Evolutionary conservation across 345 rosid species (phyloP).

Genomic region (Erodium maritimum): DNA sequence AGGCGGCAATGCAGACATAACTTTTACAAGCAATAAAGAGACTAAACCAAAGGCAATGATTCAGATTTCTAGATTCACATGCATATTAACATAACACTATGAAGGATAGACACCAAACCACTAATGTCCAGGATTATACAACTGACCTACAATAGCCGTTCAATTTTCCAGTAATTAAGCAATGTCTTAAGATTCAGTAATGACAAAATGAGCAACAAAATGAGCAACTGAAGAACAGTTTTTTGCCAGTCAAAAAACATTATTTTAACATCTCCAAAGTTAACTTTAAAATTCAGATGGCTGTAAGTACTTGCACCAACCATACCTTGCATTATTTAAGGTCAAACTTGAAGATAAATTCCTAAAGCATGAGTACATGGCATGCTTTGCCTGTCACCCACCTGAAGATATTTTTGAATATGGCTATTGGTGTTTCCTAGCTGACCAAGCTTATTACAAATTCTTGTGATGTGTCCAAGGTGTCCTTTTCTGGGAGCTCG

Average conservation of each 20-base stretch:
- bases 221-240: too few species aligned
- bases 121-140: neutral
- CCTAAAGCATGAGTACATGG: neutral
- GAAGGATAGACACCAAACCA: neutral
- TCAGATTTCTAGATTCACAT: too few species aligned
- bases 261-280: too few species aligned
- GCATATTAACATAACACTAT: neutral
- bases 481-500: slow-evolving; percentile 69
- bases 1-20: neutral
- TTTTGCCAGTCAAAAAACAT: too few species aligned
- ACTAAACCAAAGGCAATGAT: neutral
- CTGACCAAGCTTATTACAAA: slow-evolving; percentile 75
- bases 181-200: too few species aligned
- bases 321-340: too few species aligned
- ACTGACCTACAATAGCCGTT: too few species aligned
- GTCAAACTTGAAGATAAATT: too few species aligned
- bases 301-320: too few species aligned
- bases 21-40: neutral
- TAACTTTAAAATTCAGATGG: too few species aligned
- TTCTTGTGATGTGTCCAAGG: slow-evolving; percentile 79
- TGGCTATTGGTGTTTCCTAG: slow-evolving; percentile 44
- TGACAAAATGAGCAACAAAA: too few species aligned
- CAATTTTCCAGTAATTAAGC: too few species aligned
- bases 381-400: slow-evolving; percentile 14
- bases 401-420: slow-evolving; percentile 67